Evolutionary conservation across 2,329 filamentous ascomycete species (phyloP).

Genomic region (Bipolaris sorokiniana): DNA sequence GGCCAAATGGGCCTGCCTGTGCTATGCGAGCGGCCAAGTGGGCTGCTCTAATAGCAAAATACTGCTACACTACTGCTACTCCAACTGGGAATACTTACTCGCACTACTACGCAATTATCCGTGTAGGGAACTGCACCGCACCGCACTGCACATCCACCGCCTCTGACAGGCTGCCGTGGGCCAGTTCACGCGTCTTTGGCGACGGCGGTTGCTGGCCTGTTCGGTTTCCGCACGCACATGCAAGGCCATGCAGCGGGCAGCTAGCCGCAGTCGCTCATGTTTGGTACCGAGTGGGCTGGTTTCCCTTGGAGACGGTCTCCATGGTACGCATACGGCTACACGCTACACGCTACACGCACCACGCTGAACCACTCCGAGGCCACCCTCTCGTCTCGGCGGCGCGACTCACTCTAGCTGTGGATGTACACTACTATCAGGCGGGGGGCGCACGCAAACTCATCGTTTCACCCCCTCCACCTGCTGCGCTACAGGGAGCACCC

Average conservation of each 20-base stretch:
- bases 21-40: background rate
- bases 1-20: background rate
- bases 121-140: too few species aligned
- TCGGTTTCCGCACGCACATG: background rate
- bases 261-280: slow-evolving; percentile 3
- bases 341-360: background rate
- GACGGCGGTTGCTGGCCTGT: slow-evolving; percentile 11
- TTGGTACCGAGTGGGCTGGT: slow-evolving; percentile 26
- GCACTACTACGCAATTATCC: too few species aligned
- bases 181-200: slow-evolving; percentile 10
- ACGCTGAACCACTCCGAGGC: slow-evolving; percentile 13
- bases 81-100: too few species aligned
- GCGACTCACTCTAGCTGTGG: slow-evolving; percentile 9
- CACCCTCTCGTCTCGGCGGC: slow-evolving; percentile 21
- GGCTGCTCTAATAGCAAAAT: background rate
- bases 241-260: slow-evolving; percentile 1
- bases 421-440: slow-evolving; percentile 20
- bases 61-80: too few species aligned
- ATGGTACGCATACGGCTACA: slow-evolving; percentile 31
- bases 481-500: slow-evolving; percentile 31
- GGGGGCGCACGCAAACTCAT: slow-evolving; percentile 22
- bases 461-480: slow-evolving; percentile 31
- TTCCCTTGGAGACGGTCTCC: slow-evolving; percentile 37
- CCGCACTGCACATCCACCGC: background rate
- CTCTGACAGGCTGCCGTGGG: background rate